Evolutionary conservation across 208 protist species (phyloP).

Genomic region (Acanthamoeba lenticulata): DNA sequence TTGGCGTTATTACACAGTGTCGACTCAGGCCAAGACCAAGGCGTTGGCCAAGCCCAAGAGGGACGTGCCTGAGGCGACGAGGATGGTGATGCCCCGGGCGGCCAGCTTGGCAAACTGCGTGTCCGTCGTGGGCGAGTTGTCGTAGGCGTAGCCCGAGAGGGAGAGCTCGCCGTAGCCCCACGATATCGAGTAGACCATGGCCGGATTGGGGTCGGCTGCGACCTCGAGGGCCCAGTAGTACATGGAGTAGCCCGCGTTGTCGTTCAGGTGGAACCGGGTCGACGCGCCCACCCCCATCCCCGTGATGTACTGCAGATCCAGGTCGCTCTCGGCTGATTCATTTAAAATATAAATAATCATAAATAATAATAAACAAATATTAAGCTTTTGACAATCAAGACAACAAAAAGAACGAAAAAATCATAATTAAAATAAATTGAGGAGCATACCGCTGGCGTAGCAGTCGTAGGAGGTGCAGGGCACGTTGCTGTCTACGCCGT

Average conservation of each 20-base stretch:
- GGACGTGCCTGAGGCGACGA: neutral
- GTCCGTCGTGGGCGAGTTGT: neutral
- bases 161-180: neutral
- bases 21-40: no score
- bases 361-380: no score
- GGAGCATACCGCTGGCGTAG: no score
- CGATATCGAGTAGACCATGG: constrained; percentile 20
- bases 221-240: neutral
- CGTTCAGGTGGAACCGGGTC: neutral
- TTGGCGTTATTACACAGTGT: neutral
- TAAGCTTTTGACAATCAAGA: neutral
- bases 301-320: neutral
- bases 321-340: neutral
- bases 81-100: neutral
- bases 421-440: no score
- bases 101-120: neutral
- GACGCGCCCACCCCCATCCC: neutral
- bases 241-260: neutral
- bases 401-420: no score
- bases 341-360: neutral
- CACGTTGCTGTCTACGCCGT: neutral
- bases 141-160: neutral
- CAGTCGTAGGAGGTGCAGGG: neutral
- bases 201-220: neutral
- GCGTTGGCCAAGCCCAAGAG: neutral